Evolutionary conservation across 2,329 filamentous ascomycete genomes (phyloP).

Genomic region (Aspergillus arachidicola): DNA sequence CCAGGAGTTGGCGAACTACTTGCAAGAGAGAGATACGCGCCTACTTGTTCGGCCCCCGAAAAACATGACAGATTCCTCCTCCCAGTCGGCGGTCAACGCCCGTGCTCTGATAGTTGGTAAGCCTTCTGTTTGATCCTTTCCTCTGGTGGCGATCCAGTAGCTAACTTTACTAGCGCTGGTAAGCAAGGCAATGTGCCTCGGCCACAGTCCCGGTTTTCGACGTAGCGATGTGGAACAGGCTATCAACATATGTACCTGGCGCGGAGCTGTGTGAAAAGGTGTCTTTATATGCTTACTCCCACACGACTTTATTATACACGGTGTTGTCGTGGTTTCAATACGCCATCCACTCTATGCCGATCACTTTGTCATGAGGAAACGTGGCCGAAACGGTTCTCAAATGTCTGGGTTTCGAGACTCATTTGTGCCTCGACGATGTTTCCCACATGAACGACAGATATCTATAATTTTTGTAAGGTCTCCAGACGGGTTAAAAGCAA

Average conservation of each 20-base stretch:
- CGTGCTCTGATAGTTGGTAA: background rate
- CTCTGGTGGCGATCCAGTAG: background rate
- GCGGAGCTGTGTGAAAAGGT: background rate
- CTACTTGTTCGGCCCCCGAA: background rate
- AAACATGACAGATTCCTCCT: background rate
- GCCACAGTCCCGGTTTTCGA: slow-evolving; percentile 19
- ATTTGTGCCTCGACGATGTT: background rate
- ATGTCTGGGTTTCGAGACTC: background rate
- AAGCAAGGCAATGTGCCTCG: slow-evolving; percentile 17
- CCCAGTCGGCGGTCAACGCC: background rate
- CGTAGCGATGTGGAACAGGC: slow-evolving; percentile 19
- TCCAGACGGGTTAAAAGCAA: background rate
- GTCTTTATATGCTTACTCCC: background rate
- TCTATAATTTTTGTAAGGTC: background rate
- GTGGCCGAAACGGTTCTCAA: background rate
- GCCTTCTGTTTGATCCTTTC: background rate
- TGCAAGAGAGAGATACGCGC: background rate
- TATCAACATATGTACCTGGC: background rate
- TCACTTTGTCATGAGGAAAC: background rate
- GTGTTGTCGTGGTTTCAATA: background rate
- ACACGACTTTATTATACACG: background rate
- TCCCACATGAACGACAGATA: background rate
- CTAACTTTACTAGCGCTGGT: background rate
- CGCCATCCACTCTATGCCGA: background rate
- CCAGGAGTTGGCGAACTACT: background rate